Conservation (phyloP, 2,329 filamentous ascomycete genomes). For the Diaporthe eres region DNA sequence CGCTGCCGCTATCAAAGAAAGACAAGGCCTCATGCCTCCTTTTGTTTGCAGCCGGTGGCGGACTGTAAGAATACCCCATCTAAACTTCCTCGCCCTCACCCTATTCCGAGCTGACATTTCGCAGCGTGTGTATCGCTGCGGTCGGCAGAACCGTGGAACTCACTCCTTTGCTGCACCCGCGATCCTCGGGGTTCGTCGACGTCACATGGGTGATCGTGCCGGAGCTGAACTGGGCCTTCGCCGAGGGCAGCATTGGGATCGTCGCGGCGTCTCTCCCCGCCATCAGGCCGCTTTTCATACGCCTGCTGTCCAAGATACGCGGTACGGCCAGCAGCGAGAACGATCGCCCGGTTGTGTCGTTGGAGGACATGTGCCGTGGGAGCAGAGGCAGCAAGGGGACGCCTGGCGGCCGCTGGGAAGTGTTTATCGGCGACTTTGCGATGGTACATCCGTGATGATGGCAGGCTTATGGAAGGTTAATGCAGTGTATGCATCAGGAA, state of each 20-base stretch:
- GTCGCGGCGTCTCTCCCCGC: not conserved
- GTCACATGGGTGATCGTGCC: not conserved
- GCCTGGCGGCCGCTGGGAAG: not conserved
- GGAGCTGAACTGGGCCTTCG: constrained; percentile 3
- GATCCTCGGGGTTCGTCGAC: not conserved
- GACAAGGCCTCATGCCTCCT: not conserved
- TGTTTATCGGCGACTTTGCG: not conserved
- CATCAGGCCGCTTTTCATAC: not conserved
- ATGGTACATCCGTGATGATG: not conserved
- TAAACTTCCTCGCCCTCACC: too few relatives aligned
- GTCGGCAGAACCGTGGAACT: not conserved
- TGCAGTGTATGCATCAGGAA: too few relatives aligned
- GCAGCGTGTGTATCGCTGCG: not conserved
- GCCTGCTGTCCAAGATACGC: not conserved
- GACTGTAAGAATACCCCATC: not conserved
- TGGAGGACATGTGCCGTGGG: not conserved
- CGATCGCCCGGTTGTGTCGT: not conserved
- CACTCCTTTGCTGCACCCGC: not conserved
- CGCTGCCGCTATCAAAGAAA: not conserved
- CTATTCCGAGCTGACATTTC: not conserved
- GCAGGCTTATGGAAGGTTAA: not conserved
- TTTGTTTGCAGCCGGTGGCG: not conserved
- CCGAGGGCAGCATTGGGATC: not conserved
- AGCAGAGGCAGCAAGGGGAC: not conserved
- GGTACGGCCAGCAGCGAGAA: not conserved